phyloP scores from a whole-genome alignment of 2,329 filamentous ascomycete species.

The Penicillium sp. region DNA sequence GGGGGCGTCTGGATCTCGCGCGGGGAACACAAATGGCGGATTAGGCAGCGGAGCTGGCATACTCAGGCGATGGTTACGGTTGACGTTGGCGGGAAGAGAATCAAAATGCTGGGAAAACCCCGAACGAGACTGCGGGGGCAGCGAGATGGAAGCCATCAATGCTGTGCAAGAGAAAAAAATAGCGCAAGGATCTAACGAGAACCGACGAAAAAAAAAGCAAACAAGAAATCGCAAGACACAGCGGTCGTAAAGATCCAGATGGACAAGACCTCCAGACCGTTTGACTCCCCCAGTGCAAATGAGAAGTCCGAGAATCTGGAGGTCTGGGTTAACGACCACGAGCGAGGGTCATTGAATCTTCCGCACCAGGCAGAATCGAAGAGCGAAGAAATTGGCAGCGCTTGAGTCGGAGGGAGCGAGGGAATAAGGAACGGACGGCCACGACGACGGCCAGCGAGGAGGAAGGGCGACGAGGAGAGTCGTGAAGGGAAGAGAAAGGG shows the following conservation, averaged over 20 bases:
- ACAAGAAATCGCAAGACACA: constrained; percentile 7
- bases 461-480: constrained; percentile 12
- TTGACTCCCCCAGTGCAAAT: constrained; percentile 20
- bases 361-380: constrained; percentile 27
- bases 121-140: constrained; percentile 33
- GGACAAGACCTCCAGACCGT: constrained; percentile 26
- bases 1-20: constrained; percentile 39
- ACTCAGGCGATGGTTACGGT: constrained; percentile 26
- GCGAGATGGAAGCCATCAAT: constrained; percentile 40
- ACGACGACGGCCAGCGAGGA: constrained; percentile 25
- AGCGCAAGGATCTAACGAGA: constrained; percentile 4
- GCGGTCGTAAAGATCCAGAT: constrained; percentile 21
- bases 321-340: constrained; percentile 19
- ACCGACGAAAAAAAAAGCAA: neutral
- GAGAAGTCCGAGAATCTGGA: constrained; percentile 26
- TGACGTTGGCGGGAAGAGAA: constrained; percentile 18
- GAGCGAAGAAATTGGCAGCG: constrained; percentile 5
- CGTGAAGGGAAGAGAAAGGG: constrained; percentile 16
- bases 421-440: constrained; percentile 27
- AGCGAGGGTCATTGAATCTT: constrained; percentile 26
- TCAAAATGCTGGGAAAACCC: constrained; percentile 31
- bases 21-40: constrained; percentile 64
- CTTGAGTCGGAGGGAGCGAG: constrained; percentile 5
- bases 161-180: constrained; percentile 15
- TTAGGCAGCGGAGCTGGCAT: constrained; percentile 51